A percentile compares a stretch with the other conserved stretches of the same genome.
These are phyloP conservation scores for Amauroascus niger DNA, from an alignment of 2,329 filamentous ascomycete genomes.

Conservation along the genomic window DNA sequence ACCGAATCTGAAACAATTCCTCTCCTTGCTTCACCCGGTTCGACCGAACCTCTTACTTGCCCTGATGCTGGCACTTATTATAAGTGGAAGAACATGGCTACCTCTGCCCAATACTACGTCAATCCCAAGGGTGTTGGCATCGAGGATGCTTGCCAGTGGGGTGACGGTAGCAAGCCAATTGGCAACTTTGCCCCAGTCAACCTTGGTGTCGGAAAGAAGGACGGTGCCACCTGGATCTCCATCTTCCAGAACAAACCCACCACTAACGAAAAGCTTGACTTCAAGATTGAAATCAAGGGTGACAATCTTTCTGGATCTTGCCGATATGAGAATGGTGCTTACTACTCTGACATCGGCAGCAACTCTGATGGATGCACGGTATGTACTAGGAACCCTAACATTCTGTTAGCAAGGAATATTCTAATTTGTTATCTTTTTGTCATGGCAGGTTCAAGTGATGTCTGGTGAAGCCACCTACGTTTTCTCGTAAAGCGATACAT, in stretches of 20 bases:
- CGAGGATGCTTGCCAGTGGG: conserved; percentile 68
- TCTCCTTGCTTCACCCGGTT: conserved; percentile 52
- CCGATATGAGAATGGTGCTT: conserved; percentile 56
- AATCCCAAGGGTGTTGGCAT: conserved; percentile 65
- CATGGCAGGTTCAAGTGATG: conserved; percentile 39
- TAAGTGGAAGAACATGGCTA: conserved; percentile 61
- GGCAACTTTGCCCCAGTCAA: conserved; percentile 86
- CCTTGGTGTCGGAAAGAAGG: conserved; percentile 66
- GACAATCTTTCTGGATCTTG: conserved; percentile 52
- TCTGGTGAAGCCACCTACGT: conserved; percentile 44
- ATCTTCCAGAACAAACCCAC: conserved; percentile 79
- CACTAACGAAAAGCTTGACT: conserved; percentile 59
- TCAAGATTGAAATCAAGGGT: conserved; percentile 66
- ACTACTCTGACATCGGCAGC: conserved; percentile 42
- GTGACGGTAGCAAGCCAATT: conserved; percentile 46
- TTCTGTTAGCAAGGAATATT: background rate
- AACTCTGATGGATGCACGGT: conserved; percentile 67
- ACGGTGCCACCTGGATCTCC: conserved; percentile 65
- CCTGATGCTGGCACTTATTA: conserved; percentile 65
- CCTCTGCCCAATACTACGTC: conserved; percentile 93
- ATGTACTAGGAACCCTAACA: conserved; percentile 38
- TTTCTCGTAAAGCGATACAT: conserved; percentile 23
- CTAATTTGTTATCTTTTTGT: background rate
- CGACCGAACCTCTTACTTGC: conserved; percentile 58
- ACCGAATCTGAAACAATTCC: conserved; percentile 82